phyloP scores from a whole-genome alignment of 108 stramenopile genomes.

The Cyclotella choctawhatcheeana region DNA sequence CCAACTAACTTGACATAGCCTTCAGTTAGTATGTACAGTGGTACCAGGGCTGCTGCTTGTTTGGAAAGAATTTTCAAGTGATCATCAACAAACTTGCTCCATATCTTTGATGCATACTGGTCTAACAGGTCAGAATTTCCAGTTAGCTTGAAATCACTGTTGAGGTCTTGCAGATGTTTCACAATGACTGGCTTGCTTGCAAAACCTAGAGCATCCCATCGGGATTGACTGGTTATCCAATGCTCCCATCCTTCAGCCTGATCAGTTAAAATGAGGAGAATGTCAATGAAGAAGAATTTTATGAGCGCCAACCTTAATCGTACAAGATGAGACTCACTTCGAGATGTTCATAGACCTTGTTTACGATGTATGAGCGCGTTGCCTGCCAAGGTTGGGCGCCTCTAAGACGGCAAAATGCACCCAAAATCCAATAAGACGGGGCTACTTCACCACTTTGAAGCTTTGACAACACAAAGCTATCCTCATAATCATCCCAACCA shows the following conservation, averaged over 20 bases:
- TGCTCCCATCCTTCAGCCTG: conserved; percentile 13
- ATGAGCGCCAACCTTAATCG: neutral
- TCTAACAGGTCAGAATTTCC: neutral
- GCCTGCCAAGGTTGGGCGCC: conserved; percentile 24
- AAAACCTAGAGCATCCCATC: conserved; percentile 13
- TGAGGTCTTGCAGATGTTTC: neutral
- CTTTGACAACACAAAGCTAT: neutral
- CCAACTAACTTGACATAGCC: conserved; percentile 13
- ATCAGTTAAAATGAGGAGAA: neutral
- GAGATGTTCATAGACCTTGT: conserved; percentile 18
- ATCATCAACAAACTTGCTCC: conserved; percentile 2
- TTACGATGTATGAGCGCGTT: conserved; percentile 14
- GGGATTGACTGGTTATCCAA: conserved; percentile 18
- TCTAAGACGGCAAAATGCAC: conserved; percentile 6
- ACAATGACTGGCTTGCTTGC: conserved; percentile 6
- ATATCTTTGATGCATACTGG: neutral
- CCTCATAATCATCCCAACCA: conserved; percentile 8
- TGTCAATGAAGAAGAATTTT: neutral
- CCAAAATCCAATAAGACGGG: conserved; percentile 7
- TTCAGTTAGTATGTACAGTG: conserved; percentile 12
- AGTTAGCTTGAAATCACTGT: neutral
- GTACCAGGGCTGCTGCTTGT: conserved; percentile 3
- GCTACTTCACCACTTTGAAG: conserved; percentile 7
- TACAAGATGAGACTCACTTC: neutral
- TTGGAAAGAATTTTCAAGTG: neutral